phyloP scores from a whole-genome alignment of 805 yeast genomes.

The Candida anglica region DNA sequence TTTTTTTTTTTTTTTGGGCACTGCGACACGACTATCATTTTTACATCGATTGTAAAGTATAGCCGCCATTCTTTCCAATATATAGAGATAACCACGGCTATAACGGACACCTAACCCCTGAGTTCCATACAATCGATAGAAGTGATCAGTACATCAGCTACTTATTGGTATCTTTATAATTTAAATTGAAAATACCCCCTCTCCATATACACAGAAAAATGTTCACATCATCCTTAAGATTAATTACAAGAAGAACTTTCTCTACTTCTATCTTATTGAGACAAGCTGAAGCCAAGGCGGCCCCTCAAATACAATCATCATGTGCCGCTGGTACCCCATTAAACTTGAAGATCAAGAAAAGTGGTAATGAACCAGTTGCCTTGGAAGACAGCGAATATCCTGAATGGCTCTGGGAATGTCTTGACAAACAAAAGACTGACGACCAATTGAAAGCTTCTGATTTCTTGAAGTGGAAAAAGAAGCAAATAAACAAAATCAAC shows the following conservation, averaged over 20 bases:
- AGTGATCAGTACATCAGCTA: too few species aligned
- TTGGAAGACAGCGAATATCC: slow-evolving; percentile 87
- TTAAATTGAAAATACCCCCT: background rate
- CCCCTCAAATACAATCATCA: too few species aligned
- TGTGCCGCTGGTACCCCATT: slow-evolving; percentile 71
- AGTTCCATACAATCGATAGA: too few species aligned
- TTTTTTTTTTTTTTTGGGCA: too few species aligned
- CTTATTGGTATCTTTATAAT: too few species aligned
- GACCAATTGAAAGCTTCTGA: slow-evolving; percentile 57
- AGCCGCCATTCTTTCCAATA: too few species aligned
- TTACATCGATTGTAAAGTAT: too few species aligned
- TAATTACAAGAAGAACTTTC: slow-evolving; percentile 1
- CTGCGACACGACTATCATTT: too few species aligned
- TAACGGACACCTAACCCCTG: too few species aligned
- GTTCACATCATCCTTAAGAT: background rate
- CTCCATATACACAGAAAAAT: background rate
- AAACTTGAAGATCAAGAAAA: slow-evolving; percentile 69
- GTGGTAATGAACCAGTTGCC: slow-evolving; percentile 87
- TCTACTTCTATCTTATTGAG: background rate
- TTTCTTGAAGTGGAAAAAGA: slow-evolving; percentile 60
- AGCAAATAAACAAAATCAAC: slow-evolving; percentile 63
- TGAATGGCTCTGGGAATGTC: slow-evolving; percentile 86
- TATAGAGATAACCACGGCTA: too few species aligned
- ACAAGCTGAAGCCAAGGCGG: slow-evolving; percentile 1
- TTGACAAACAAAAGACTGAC: slow-evolving; percentile 63